A percentile compares a stretch with the other conserved stretches of the same genome.
Evolutionary conservation across 2,329 filamentous ascomycete genomes (phyloP).

Genomic region (Dothideomycetes sp.): DNA sequence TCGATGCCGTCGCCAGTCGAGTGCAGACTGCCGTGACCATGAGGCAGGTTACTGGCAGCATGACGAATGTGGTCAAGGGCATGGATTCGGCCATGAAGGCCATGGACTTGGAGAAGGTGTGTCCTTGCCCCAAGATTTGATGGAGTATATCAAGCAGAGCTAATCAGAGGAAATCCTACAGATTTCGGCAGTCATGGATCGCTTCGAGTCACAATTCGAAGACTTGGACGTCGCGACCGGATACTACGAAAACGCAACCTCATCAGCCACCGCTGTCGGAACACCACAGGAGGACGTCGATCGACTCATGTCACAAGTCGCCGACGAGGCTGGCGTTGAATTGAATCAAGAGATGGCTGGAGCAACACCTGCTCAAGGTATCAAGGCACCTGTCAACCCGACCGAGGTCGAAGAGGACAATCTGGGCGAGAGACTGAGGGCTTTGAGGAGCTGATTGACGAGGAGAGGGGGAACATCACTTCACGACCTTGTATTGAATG

Average conservation of each 20-base stretch:
- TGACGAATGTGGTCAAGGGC: conserved; percentile 53
- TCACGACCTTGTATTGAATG: no score
- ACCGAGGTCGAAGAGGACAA: conserved; percentile 73
- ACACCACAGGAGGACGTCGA: conserved; percentile 80
- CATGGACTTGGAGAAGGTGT: conserved; percentile 54
- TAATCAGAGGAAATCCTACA: conserved; percentile 21
- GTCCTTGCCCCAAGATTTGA: no score
- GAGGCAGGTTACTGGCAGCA: conserved; percentile 51
- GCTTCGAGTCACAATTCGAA: conserved; percentile 51
- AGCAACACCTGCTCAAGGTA: conserved; percentile 45
- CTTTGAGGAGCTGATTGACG: conserved; percentile 41
- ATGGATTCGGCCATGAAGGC: conserved; percentile 55
- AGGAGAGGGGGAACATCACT: no score
- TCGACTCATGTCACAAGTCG: conserved; percentile 72
- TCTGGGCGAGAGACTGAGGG: conserved; percentile 50
- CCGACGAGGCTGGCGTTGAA: conserved; percentile 80
- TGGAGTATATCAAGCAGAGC: no score
- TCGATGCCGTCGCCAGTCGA: conserved; percentile 50
- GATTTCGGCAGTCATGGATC: conserved; percentile 59
- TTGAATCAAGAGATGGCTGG: conserved; percentile 63
- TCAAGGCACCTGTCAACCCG: conserved; percentile 47
- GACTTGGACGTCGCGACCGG: conserved; percentile 45
- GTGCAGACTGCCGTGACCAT: conserved; percentile 58
- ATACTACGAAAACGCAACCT: conserved; percentile 81
- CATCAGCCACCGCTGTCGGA: conserved; percentile 63